phyloP scores from a whole-genome alignment of 2,329 filamentous ascomycete genomes.

The Penicillium sp. region DNA sequence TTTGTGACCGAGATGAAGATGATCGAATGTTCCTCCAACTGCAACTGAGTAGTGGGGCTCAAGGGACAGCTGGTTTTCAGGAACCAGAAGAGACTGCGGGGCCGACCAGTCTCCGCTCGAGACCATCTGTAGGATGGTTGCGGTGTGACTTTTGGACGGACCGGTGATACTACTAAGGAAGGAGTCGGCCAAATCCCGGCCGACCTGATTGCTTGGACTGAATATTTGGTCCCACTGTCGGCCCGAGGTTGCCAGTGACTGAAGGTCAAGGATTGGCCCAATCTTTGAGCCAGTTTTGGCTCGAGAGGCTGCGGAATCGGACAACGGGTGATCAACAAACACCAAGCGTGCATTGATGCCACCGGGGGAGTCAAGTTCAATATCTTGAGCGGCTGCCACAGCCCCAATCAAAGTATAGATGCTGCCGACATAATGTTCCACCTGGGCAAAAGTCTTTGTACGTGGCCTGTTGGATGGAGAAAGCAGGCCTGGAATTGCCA shows the following conservation, averaged over 20 bases:
- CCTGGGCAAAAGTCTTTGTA: constrained; percentile 62
- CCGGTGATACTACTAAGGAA: constrained; percentile 27
- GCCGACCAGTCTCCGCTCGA: constrained; percentile 23
- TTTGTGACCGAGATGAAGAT: constrained; percentile 93
- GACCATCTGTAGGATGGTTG: constrained; percentile 20
- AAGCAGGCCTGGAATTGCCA: constrained; percentile 63
- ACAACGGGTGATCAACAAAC: constrained; percentile 62
- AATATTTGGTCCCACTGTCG: constrained; percentile 34
- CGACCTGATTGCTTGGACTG: constrained; percentile 29
- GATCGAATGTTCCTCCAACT: constrained; percentile 93
- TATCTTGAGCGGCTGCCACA: constrained; percentile 64
- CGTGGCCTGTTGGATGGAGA: constrained; percentile 52
- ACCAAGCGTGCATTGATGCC: constrained; percentile 76
- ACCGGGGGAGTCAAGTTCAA: constrained; percentile 65
- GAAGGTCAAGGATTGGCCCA: constrained; percentile 54
- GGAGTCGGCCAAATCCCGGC: constrained; percentile 26
- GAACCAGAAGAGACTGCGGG: constrained; percentile 20
- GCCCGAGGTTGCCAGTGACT: constrained; percentile 46
- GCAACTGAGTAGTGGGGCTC: constrained; percentile 63
- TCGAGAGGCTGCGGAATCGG: constrained; percentile 23
- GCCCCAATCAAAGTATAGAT: constrained; percentile 76
- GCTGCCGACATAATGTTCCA: constrained; percentile 72
- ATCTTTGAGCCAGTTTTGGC: constrained; percentile 20
- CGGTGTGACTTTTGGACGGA: constrained; percentile 6
- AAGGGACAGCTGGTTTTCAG: constrained; percentile 18